These are phyloP conservation scores for Picea glauca DNA, from an alignment of 75 land plant genomes.

Conservation along the genomic window DNA sequence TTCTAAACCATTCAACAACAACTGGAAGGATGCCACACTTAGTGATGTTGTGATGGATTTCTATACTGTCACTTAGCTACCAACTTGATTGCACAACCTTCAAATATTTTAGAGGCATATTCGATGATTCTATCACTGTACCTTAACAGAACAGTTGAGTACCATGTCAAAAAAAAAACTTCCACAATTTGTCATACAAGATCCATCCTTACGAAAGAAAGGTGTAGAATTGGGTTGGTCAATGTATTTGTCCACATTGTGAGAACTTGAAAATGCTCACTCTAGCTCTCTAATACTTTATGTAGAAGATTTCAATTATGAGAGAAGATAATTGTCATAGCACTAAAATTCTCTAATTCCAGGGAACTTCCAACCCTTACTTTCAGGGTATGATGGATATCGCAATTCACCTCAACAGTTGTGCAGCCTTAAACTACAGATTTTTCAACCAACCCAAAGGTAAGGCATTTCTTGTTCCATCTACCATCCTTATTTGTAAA, in stretches of 20 bases:
- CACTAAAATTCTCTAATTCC: slow-evolving; percentile 96
- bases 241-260: slow-evolving; percentile 66
- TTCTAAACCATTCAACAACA: too few species aligned
- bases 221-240: slow-evolving; percentile 38
- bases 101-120: slow-evolving; percentile 47
- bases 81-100: slow-evolving; percentile 35
- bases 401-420: slow-evolving; percentile 88
- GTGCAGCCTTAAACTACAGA: slow-evolving; percentile 80
- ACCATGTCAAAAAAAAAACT: slow-evolving; percentile 79
- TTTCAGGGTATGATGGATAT: slow-evolving; percentile 64
- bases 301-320: slow-evolving; percentile 51
- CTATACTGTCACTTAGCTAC: too few species aligned
- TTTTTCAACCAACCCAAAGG: slow-evolving; percentile 80
- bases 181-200: slow-evolving; percentile 49
- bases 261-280: slow-evolving; percentile 42
- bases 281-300: slow-evolving; percentile 46
- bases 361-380: slow-evolving; percentile 80
- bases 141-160: slow-evolving; percentile 53
- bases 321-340: slow-evolving; percentile 63
- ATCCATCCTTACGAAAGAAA: slow-evolving; percentile 52
- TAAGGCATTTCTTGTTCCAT: slow-evolving; percentile 80
- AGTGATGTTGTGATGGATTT: too few species aligned
- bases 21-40: too few species aligned
- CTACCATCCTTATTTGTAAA: slow-evolving; percentile 88
- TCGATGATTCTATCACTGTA: slow-evolving; percentile 77